Percentiles rank a stretch among this genome's conserved stretches.
These are phyloP conservation scores for Keqinozyma sinolaborantium DNA, from an alignment of 1,139 yeast genomes.

Conservation along the genomic window DNA sequence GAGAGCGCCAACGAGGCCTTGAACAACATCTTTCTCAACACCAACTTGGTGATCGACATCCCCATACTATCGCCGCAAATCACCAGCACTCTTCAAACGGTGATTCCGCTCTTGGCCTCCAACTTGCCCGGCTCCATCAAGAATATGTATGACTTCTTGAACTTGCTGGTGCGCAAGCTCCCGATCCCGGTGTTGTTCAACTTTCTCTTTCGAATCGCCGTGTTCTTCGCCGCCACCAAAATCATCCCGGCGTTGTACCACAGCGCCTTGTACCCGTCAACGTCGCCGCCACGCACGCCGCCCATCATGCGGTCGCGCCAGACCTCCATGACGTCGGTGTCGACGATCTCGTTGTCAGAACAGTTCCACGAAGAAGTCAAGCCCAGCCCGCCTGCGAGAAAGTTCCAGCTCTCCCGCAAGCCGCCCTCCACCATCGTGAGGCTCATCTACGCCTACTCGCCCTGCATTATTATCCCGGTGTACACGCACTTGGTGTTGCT, in stretches of 20 bases:
- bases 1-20: conserved; percentile 43
- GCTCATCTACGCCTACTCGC: conserved; percentile 81
- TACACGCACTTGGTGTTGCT: conserved; percentile 92
- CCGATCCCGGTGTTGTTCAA: conserved; percentile 81
- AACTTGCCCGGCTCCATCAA: conserved; percentile 56
- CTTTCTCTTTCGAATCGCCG: conserved; percentile 79
- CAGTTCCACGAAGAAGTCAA: conserved; percentile 3
- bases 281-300: conserved; percentile 33
- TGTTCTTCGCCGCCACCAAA: conserved; percentile 90
- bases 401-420: conserved; percentile 12
- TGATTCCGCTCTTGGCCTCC: conserved; percentile 47
- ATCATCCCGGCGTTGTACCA: conserved; percentile 76
- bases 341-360: conserved; percentile 8
- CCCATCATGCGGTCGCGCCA: conserved; percentile 13
- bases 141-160: conserved; percentile 67
- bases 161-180: conserved; percentile 67
- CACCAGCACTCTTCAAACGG: conserved; percentile 34
- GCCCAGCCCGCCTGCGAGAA: conserved; percentile 3
- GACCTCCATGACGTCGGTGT: conserved; percentile 11
- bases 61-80: conserved; percentile 40
- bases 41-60: conserved; percentile 37
- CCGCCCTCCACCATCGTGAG: conserved; percentile 48
- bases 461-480: conserved; percentile 90
- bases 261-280: conserved; percentile 30
- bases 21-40: conserved; percentile 33